These are phyloP conservation scores for Cutaneotrichosporon mucoides DNA, from an alignment of 1,284 basidiomycete genomes.

Conservation along the genomic window DNA sequence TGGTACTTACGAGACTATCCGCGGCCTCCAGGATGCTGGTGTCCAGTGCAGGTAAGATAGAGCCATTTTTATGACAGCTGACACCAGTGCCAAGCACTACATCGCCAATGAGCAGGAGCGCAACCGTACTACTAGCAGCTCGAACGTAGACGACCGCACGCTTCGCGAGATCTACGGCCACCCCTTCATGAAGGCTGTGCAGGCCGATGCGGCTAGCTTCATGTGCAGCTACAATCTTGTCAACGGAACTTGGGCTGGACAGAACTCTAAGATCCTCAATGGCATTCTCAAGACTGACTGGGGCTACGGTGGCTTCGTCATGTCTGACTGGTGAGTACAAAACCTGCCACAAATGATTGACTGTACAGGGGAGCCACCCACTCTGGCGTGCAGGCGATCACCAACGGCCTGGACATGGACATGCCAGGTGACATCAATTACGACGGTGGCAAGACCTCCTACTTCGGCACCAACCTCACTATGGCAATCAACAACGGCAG, in stretches of 20 bases:
- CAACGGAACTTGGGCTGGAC: conserved; percentile 62
- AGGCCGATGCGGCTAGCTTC: conserved; percentile 64
- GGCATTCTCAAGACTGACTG: conserved; percentile 68
- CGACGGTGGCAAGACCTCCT: conserved; percentile 13
- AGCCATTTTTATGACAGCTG: neutral
- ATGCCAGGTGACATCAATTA: conserved; percentile 51
- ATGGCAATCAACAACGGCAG: conserved; percentile 29
- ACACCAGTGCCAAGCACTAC: conserved; percentile 22
- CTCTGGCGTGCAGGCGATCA: conserved; percentile 15
- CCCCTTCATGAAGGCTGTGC: conserved; percentile 61
- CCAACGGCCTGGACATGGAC: conserved; percentile 38
- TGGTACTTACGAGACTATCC: conserved; percentile 66
- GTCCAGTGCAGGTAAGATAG: conserved; percentile 55
- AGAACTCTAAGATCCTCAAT: conserved; percentile 61
- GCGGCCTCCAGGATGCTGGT: conserved; percentile 67
- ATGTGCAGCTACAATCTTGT: conserved; percentile 69
- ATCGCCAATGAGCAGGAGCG: conserved; percentile 29
- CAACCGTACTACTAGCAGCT: conserved; percentile 21
- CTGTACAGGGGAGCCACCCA: conserved; percentile 31
- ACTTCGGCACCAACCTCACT: conserved; percentile 17
- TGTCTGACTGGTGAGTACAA: conserved; percentile 5
- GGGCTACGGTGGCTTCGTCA: conserved; percentile 54
- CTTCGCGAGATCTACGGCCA: conserved; percentile 28
- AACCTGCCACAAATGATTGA: conserved; percentile 28
- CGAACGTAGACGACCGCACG: conserved; percentile 25